Evolutionary conservation across 768 basidiomycete genomes (phyloP), one percentile per base, ranked within the genome.

Genomic region (Trametes sanguinea): DNA sequence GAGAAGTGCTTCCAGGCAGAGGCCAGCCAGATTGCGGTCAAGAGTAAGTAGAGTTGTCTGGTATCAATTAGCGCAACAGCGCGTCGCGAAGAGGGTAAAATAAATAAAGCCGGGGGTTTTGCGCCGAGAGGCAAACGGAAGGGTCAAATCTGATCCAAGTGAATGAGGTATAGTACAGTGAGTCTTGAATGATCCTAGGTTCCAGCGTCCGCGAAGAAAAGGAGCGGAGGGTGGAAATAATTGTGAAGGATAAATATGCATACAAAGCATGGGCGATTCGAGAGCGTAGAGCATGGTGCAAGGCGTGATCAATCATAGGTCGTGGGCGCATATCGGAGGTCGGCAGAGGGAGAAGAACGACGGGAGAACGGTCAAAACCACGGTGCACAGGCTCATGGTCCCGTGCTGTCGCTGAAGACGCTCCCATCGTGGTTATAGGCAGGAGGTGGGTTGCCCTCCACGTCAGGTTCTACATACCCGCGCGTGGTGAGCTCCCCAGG

Each of bases 401-500:
- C 57, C 7, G 62, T 63, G 53, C 57, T 59, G 47, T 57, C 63
- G 63, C 63, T 64, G 42, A 60, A 33, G 35, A 64, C 50, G n/a
- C 48, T 64, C 7, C 43, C 58, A 3, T 62, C 61, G 54, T 57
- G 66, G 30, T 59, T 29, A 33, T 65, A 65, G 11, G 62, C 62
- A 10, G 64, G 62, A 6, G 67, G 67, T 2, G 63, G 67, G 42
- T 39, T 50, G 32, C 60, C 62, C 32, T 65, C 64, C 16, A 48
- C 43, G 47, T 64, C 67, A 33, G 40, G 55, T 55, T 68, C 67
- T 14, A 68, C 54, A 39, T 61, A 68, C 2, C 67, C 67, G 48
- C 67, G 67, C 33, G 67, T 68, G 22, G 67, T 68, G 46, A 68
- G 67, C 35, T 64, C 67, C 0, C 67, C 67, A 2, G 67, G 63